phyloP scores from a whole-genome alignment of 257 asterid genomes.

The Verbena officinalis region DNA sequence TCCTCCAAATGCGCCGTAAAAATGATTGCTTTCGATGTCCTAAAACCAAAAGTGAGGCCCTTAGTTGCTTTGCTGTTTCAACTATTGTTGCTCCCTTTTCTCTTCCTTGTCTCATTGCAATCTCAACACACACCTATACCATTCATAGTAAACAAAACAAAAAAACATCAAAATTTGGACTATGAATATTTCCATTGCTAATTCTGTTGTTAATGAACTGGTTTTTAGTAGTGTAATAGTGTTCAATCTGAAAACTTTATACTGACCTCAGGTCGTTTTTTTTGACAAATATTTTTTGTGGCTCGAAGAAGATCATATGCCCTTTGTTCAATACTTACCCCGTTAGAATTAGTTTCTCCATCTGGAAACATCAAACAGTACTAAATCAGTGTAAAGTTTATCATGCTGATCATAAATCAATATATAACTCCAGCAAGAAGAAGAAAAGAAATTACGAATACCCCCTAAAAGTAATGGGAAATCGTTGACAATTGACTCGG shows the following conservation, averaged over 20 bases:
- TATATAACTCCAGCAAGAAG: background rate
- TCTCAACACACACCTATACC: conserved; percentile 68
- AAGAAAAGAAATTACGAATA: too few species aligned
- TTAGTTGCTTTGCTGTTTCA: conserved; percentile 58
- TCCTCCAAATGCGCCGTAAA: conserved; percentile 57
- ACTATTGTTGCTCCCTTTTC: conserved; percentile 69
- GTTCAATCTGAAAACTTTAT: background rate
- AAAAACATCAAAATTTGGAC: conserved; percentile 5
- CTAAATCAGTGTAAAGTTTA: background rate
- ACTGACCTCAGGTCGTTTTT: conserved; percentile 58
- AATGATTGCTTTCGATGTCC: conserved; percentile 67
- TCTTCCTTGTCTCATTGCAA: conserved; percentile 56
- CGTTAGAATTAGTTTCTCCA: conserved; percentile 21
- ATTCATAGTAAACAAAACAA: conserved; percentile 16
- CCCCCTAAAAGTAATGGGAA: too few species aligned
- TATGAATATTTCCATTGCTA: too few species aligned
- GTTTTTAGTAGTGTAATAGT: too few species aligned
- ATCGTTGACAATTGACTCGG: too few species aligned
- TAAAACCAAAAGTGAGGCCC: conserved; percentile 62
- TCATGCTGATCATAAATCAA: too few species aligned
- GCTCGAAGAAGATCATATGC: conserved; percentile 47
- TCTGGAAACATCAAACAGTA: conserved; percentile 37
- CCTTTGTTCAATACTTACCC: conserved; percentile 30
- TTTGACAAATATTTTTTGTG: conserved; percentile 41
- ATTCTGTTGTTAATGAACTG: too few species aligned